Evolutionary conservation across 2,329 filamentous ascomycete species (phyloP).

Genomic region (Aureobasidium sp.): DNA sequence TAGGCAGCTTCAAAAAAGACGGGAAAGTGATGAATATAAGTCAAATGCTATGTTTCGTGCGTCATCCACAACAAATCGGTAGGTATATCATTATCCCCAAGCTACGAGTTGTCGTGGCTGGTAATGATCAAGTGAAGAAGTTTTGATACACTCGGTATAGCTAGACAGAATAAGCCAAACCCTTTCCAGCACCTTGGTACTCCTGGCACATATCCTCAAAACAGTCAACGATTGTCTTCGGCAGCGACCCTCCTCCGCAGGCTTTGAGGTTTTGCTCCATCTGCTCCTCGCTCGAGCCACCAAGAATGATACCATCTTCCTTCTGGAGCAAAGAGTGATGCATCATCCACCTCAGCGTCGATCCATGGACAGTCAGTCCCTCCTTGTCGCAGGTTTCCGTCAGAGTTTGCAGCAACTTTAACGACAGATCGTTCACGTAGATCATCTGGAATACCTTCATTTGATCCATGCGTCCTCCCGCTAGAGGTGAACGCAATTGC

Average conservation of each 20-base stretch:
- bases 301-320: constrained; percentile 45
- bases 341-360: constrained; percentile 50
- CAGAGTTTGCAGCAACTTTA: constrained; percentile 47
- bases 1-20: too few species aligned
- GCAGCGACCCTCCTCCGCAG: background rate
- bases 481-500: constrained; percentile 36
- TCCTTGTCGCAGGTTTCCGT: constrained; percentile 39
- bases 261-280: constrained; percentile 34
- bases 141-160: too few species aligned
- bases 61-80: too few species aligned
- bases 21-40: too few species aligned
- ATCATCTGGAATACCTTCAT: constrained; percentile 39
- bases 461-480: constrained; percentile 30
- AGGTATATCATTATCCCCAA: too few species aligned
- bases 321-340: constrained; percentile 44
- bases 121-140: too few species aligned
- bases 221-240: background rate
- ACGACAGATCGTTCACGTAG: constrained; percentile 48
- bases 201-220: background rate
- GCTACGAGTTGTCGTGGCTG: too few species aligned
- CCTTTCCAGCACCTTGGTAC: background rate
- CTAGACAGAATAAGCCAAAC: too few species aligned
- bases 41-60: too few species aligned
- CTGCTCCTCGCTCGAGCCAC: constrained; percentile 37
- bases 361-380: constrained; percentile 45